Percentiles rank a stretch among this genome's conserved stretches.
Evolutionary conservation across 2,329 filamentous ascomycete species (phyloP).

Genomic region (Pseudogymnoascus sp.): DNA sequence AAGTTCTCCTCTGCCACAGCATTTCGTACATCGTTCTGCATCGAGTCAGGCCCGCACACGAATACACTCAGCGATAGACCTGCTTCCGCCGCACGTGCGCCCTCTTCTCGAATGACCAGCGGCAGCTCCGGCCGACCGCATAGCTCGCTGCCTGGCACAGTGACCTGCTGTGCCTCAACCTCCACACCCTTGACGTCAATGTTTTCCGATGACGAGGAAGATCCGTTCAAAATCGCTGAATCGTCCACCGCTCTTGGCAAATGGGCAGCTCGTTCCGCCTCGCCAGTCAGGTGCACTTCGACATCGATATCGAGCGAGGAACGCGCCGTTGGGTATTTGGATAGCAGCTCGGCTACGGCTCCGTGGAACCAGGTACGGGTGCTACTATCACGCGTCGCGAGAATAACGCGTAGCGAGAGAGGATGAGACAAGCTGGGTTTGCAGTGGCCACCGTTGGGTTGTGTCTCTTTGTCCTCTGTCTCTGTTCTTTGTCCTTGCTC

Average conservation of each 20-base stretch:
- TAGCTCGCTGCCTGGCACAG: conserved; percentile 14
- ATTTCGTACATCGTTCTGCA: conserved; percentile 42
- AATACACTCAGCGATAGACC: conserved; percentile 29
- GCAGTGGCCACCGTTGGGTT: neutral
- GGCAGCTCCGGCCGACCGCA: conserved; percentile 31
- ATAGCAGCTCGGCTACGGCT: conserved; percentile 26
- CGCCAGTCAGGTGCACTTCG: conserved; percentile 25
- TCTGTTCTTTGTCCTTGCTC: neutral
- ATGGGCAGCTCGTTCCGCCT: conserved; percentile 13
- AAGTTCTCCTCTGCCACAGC: conserved; percentile 39
- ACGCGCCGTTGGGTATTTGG: conserved; percentile 16
- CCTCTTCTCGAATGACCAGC: conserved; percentile 17
- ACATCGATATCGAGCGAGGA: conserved; percentile 18
- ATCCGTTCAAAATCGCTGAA: neutral
- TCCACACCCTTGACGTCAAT: conserved; percentile 8
- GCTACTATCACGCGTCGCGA: conserved; percentile 31
- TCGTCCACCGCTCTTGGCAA: conserved; percentile 5
- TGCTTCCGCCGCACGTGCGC: neutral
- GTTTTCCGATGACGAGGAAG: neutral
- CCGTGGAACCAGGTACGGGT: conserved; percentile 32
- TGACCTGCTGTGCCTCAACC: conserved; percentile 10
- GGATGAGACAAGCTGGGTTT: conserved; percentile 10
- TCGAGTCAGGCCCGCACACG: conserved; percentile 38
- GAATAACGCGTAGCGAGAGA: conserved; percentile 25
- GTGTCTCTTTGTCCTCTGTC: neutral